A percentile compares a stretch with the other conserved stretches of the same genome.
Conservation (phyloP, 768 basidiomycete genomes). For the Tephrocybe rancida region DNA sequence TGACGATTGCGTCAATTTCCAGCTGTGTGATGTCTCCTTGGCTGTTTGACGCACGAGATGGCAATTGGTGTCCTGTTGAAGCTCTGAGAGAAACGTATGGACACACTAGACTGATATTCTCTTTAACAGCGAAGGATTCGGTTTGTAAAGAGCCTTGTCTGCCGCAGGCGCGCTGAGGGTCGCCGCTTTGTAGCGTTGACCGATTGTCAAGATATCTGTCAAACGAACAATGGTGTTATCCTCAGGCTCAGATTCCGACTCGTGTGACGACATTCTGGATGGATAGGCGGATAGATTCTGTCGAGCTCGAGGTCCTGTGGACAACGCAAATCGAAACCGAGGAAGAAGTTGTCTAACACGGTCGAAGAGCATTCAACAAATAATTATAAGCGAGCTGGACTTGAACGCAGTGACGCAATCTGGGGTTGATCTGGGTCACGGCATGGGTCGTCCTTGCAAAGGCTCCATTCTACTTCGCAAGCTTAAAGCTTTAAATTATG, state of each 20-base stretch:
- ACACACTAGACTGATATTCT: constrained; percentile 72
- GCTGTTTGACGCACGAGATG: constrained; percentile 33
- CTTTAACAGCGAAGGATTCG: constrained; percentile 44
- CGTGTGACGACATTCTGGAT: neutral
- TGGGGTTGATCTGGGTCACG: neutral
- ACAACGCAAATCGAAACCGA: neutral
- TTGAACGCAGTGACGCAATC: neutral
- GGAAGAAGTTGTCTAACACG: constrained; percentile 2
- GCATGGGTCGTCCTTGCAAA: no score
- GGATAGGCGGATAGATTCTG: neutral
- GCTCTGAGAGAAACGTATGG: neutral
- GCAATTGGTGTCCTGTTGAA: constrained; percentile 4
- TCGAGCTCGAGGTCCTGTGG: neutral
- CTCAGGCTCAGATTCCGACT: constrained; percentile 6
- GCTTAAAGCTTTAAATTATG: no score
- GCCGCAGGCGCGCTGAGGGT: constrained; percentile 38
- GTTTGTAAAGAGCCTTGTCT: constrained; percentile 36
- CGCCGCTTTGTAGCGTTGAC: constrained; percentile 49
- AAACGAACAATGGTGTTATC: constrained; percentile 26
- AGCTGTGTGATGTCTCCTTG: constrained; percentile 80
- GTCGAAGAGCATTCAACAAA: neutral
- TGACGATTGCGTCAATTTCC: constrained; percentile 75
- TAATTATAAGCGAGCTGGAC: neutral
- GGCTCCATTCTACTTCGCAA: no score
- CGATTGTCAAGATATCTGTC: constrained; percentile 58